These are phyloP conservation scores for Paramecium octaurelia DNA, from an alignment of 73 alveolate species.

Conservation along the genomic window DNA sequence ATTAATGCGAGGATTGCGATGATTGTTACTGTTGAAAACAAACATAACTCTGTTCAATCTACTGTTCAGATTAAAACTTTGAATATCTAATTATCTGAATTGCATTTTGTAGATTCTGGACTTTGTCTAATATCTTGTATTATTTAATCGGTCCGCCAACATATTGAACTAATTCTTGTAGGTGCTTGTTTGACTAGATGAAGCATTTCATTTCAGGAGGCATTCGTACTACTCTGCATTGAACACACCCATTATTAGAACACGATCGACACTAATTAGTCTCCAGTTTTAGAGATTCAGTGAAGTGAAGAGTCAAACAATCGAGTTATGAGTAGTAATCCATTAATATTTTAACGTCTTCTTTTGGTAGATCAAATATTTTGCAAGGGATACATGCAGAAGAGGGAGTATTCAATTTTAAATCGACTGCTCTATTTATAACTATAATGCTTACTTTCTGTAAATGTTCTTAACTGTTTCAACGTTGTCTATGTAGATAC, in stretches of 20 bases:
- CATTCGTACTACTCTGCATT: not conserved
- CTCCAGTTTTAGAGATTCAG: not conserved
- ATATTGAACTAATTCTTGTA: slow-evolving; percentile 7
- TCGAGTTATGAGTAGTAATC: not conserved
- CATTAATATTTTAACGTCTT: not conserved
- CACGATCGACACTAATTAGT: not conserved
- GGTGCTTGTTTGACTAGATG: not conserved
- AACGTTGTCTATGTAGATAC: not conserved
- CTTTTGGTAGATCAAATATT: not conserved
- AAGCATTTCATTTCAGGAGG: slow-evolving; percentile 22
- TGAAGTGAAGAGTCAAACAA: not conserved
- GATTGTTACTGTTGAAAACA: not conserved
- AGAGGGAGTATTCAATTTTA: not conserved
- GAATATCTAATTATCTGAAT: not conserved
- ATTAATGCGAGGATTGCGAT: not conserved
- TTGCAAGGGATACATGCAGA: not conserved
- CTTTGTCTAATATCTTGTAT: not conserved
- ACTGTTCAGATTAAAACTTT: not conserved
- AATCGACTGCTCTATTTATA: slow-evolving; percentile 17
- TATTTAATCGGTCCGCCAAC: not conserved
- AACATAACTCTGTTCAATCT: not conserved
- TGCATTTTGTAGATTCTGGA: not conserved
- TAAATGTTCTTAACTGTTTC: not conserved
- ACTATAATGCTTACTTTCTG: not conserved
- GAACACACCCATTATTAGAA: not conserved